Percentiles rank a stretch among this genome's conserved stretches.
These are phyloP conservation scores for Austroboletus eburneus DNA, from an alignment of 768 basidiomycete genomes.

Conservation along the genomic window DNA sequence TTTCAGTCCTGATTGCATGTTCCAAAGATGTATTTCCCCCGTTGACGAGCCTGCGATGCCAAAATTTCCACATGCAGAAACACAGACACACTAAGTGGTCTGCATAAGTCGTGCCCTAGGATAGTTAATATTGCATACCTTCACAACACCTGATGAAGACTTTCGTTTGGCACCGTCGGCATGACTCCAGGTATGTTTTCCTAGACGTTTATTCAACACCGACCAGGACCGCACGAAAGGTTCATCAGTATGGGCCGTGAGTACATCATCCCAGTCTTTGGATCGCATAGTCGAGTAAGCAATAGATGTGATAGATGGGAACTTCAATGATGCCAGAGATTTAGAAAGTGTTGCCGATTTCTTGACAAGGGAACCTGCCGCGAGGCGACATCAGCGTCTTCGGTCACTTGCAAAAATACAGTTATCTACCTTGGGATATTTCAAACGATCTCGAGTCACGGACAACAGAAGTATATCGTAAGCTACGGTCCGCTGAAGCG, in stretches of 20 bases:
- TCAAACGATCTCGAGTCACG: constrained; percentile 94
- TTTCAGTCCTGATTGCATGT: constrained; percentile 91
- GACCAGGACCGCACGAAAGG: constrained; percentile 84
- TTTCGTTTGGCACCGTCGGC: constrained; percentile 46
- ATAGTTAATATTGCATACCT: constrained; percentile 43
- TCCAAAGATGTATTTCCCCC: constrained; percentile 86
- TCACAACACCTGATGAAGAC: constrained; percentile 57
- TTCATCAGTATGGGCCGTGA: constrained; percentile 88
- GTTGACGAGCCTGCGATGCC: constrained; percentile 80
- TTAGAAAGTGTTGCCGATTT: constrained; percentile 78
- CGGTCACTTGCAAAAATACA: background rate
- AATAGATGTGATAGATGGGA: constrained; percentile 73
- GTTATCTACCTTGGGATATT: constrained; percentile 80
- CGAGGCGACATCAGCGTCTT: constrained; percentile 2
- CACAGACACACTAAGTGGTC: constrained; percentile 63
- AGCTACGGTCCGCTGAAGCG: constrained; percentile 81
- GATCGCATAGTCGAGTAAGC: constrained; percentile 75
- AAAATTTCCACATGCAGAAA: constrained; percentile 96
- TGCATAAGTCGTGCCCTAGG: background rate
- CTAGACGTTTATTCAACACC: constrained; percentile 74
- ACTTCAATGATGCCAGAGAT: constrained; percentile 77
- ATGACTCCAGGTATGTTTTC: constrained; percentile 68
- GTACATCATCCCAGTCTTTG: constrained; percentile 97
- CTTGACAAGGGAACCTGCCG: constrained; percentile 74
- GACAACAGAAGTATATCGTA: constrained; percentile 89